phyloP scores from a whole-genome alignment of 208 protist species.

The Leptomonas pyrrhocoris region DNA sequence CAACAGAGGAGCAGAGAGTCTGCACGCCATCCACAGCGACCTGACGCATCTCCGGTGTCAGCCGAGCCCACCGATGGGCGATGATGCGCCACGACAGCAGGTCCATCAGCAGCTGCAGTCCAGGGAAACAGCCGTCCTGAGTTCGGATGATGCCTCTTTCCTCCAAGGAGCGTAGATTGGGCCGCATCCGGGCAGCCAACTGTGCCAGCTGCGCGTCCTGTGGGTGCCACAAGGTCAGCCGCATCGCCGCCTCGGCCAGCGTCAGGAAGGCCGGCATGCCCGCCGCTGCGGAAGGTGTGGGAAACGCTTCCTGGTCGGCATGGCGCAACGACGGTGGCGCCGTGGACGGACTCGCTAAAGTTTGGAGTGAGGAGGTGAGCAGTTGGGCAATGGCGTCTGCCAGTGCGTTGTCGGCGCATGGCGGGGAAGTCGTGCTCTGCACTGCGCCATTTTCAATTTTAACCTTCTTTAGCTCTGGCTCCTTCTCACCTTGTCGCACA shows the following conservation, averaged over 20 bases:
- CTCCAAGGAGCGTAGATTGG: slow-evolving; percentile 37
- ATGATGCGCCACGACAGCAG: slow-evolving; percentile 62
- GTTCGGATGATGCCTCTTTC: slow-evolving; percentile 36
- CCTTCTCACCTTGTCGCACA: background rate
- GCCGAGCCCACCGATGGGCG: slow-evolving; percentile 38
- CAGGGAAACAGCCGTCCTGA: slow-evolving; percentile 39
- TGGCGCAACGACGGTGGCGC: slow-evolving; percentile 17
- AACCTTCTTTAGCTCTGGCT: background rate
- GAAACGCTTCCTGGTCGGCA: slow-evolving; percentile 36
- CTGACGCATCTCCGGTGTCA: slow-evolving; percentile 28
- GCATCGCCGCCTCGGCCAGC: slow-evolving; percentile 49
- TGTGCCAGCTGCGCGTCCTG: slow-evolving; percentile 25
- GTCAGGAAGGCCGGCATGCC: slow-evolving; percentile 42
- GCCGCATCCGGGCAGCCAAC: slow-evolving; percentile 38
- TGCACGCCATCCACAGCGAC: slow-evolving; percentile 21
- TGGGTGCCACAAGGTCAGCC: slow-evolving; percentile 43
- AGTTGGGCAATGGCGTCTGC: slow-evolving; percentile 22
- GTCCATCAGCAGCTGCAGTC: slow-evolving; percentile 60
- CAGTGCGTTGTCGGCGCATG: background rate
- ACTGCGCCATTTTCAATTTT: slow-evolving; percentile 4
- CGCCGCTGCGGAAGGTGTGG: slow-evolving; percentile 24
- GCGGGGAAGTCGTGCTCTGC: background rate
- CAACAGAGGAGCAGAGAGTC: slow-evolving; percentile 21
- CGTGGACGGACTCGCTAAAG: background rate
- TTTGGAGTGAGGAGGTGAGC: slow-evolving; percentile 10